phyloP scores from a whole-genome alignment of 179 eudicot genomes.

The Gypsophila paniculata region DNA sequence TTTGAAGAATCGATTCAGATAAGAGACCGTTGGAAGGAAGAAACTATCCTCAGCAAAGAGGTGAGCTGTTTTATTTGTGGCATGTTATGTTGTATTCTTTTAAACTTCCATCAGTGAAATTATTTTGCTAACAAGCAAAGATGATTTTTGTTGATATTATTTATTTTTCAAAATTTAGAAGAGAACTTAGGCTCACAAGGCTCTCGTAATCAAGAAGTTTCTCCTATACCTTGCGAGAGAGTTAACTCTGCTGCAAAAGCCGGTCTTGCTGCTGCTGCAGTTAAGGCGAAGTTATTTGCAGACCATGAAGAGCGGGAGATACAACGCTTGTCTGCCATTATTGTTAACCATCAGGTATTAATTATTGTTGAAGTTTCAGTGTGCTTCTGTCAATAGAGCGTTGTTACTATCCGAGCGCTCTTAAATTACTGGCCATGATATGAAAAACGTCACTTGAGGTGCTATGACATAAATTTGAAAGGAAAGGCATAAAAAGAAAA shows the following conservation, averaged over 20 bases:
- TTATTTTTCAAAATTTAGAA: slow-evolving; percentile 24
- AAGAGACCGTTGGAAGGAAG: slow-evolving; percentile 38
- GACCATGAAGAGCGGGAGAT: slow-evolving; percentile 98
- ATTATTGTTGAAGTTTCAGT: neutral
- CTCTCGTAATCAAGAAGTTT: slow-evolving; percentile 36
- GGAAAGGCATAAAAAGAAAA: neutral
- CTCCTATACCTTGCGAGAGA: slow-evolving; percentile 48
- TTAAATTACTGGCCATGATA: neutral
- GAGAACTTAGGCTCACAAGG: slow-evolving; percentile 35
- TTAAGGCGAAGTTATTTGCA: slow-evolving; percentile 90
- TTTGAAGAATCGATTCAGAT: slow-evolving; percentile 45
- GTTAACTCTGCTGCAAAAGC: slow-evolving; percentile 65
- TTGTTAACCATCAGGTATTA: slow-evolving; percentile 86
- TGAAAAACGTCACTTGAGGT: neutral
- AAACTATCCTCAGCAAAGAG: slow-evolving; percentile 44
- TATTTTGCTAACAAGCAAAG: slow-evolving; percentile 5
- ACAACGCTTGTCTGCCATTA: slow-evolving; percentile 86
- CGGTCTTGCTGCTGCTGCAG: slow-evolving; percentile 84
- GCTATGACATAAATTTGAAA: slow-evolving; percentile 3
- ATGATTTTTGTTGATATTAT: neutral
- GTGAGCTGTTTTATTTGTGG: slow-evolving; percentile 27
- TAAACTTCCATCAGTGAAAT: neutral
- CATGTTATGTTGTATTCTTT: neutral
- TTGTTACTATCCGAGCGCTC: neutral
- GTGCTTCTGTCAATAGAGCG: neutral